Percentiles rank a stretch among this genome's conserved stretches.
Evolutionary conservation across 2,329 filamentous ascomycete species (phyloP).

Genomic region (Fusarium algeriense): DNA sequence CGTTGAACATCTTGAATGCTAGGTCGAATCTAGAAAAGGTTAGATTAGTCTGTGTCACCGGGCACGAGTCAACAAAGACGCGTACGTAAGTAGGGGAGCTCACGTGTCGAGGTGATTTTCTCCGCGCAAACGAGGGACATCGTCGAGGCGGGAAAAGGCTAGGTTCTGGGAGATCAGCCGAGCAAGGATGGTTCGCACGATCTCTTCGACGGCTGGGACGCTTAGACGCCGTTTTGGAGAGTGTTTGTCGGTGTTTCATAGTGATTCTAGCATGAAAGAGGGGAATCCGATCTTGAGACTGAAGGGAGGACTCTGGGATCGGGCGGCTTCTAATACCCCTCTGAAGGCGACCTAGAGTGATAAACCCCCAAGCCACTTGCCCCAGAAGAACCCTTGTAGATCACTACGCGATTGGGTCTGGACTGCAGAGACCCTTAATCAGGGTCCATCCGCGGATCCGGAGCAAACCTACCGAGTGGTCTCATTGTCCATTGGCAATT

Average conservation of each 20-base stretch:
- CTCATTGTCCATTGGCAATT: not conserved
- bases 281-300: constrained; percentile 1
- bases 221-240: not conserved
- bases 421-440: constrained; percentile 22
- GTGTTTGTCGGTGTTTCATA: constrained; percentile 14
- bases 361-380: not conserved
- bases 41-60: not conserved
- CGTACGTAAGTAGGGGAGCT: not conserved
- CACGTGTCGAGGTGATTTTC: constrained; percentile 16
- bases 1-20: constrained; percentile 9
- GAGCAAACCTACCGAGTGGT: constrained; percentile 9
- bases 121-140: not conserved
- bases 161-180: not conserved
- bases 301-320: constrained; percentile 19
- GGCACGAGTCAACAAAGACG: constrained; percentile 11
- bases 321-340: constrained; percentile 16
- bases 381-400: constrained; percentile 14
- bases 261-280: not conserved
- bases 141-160: constrained; percentile 26
- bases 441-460: constrained; percentile 28
- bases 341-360: not conserved
- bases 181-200: not conserved
- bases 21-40: constrained; percentile 5
- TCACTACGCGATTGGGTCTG: constrained; percentile 11
- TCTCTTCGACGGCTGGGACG: constrained; percentile 10